Evolutionary conservation across 1,139 yeast genomes (phyloP), one percentile per base, ranked within the genome.

Genomic region (Geotrichum fermentans): DNA sequence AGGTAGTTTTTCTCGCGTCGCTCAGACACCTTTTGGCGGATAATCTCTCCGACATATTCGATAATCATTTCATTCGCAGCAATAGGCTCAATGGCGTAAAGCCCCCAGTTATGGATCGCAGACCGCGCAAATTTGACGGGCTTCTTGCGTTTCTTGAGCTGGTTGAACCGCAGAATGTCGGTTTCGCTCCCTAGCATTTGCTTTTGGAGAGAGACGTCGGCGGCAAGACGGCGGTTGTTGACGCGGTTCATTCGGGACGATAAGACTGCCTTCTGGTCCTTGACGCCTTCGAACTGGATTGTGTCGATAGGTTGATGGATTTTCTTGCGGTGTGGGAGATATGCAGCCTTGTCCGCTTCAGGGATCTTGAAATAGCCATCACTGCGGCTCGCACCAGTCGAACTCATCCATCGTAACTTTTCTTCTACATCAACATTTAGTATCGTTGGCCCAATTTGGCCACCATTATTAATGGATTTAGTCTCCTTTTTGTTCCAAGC

Each of bases 71-170:
- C 98, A 58, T 83, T 85, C 0, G 95, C 94, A 13, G 89, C 86
- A 61, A 92, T 92, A 1, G 95, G 95, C 61, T 92, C 97, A 62
- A 87, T 72, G 0, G 98, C 98, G 68, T 89, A 92, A 43, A 92
- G 70, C 0, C 99, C 99, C 98, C 98, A 92, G 62, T 92, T 89
- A 65, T 94, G 98, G 60, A 92, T 92, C 0, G 97, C 95, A 0
- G 97, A 89, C 50, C 98, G 73, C 0, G 97, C 97, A 73, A 90
- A 90, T 16, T 94, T 84, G 11, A 92, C 97, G 0, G 96, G 96
- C 64, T 92, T 92, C 66, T 84, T 88, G 54, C 97, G 77, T 65
- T 88, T 88, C 56, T 89, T 86, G 59, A 90, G 75, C 60, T 80
- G 85, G 42, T 86, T 83, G 67, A 88, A 75, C 50, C 86, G 82